phyloP scores from a whole-genome alignment of 257 asterid species.

The Lycium ferocissimum region DNA sequence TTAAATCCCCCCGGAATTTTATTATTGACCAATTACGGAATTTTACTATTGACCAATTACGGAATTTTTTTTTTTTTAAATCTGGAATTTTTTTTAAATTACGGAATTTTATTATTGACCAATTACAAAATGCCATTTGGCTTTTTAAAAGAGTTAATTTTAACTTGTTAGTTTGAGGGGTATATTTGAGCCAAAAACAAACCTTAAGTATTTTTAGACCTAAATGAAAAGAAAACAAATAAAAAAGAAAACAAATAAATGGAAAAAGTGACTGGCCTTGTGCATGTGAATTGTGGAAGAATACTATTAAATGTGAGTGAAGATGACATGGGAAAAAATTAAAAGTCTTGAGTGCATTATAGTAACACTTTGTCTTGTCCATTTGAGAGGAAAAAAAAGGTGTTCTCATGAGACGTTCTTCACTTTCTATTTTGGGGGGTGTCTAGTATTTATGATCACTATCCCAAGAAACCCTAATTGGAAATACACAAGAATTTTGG shows the following conservation, averaged over 20 bases:
- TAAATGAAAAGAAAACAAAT: background rate
- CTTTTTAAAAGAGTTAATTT: no score
- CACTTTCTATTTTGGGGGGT: slow-evolving; percentile 18
- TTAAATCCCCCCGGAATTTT: no score
- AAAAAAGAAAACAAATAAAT: background rate
- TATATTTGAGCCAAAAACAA: no score
- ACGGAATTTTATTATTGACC: no score
- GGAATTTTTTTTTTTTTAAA: no score
- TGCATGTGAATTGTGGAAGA: slow-evolving; percentile 27
- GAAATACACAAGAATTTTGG: slow-evolving; percentile 19
- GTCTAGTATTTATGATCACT: background rate
- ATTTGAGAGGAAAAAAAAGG: background rate
- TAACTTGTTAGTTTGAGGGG: no score
- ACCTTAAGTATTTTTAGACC: no score
- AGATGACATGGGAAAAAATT: background rate
- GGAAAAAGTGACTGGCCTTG: background rate
- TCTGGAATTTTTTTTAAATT: no score
- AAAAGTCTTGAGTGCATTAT: background rate
- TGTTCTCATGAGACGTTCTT: background rate
- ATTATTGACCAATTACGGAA: no score
- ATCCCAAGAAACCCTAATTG: slow-evolving; percentile 29
- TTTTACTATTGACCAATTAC: no score
- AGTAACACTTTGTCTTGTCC: slow-evolving; percentile 8
- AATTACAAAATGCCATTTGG: no score
- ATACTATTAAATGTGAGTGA: background rate